Evolutionary conservation across 163 green algal genomes (phyloP).

Genomic region (Chlamydomonas reinhardtii): DNA sequence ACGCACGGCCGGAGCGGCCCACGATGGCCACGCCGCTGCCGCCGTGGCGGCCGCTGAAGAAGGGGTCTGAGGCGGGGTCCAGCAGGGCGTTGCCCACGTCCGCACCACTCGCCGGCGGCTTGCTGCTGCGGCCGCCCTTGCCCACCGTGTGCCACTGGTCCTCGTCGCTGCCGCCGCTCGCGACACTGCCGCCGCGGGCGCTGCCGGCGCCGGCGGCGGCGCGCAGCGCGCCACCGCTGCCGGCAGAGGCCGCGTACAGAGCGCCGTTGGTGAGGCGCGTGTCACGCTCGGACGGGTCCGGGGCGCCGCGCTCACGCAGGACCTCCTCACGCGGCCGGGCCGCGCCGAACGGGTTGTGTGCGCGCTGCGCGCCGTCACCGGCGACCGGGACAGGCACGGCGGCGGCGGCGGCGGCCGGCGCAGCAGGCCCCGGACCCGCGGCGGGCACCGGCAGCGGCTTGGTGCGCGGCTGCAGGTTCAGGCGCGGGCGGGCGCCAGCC

Average conservation of each 20-base stretch:
- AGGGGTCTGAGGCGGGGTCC: slow-evolving; percentile 18
- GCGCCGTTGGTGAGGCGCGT: slow-evolving; percentile 9
- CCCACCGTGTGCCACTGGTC: slow-evolving; percentile 46
- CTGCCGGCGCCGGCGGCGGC: not conserved
- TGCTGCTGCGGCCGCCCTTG: slow-evolving; percentile 35
- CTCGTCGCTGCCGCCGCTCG: slow-evolving; percentile 25
- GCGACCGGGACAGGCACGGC: not conserved
- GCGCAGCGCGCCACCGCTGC: not conserved
- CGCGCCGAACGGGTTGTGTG: slow-evolving; percentile 54
- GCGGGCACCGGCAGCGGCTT: slow-evolving; percentile 25
- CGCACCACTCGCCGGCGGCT: not conserved
- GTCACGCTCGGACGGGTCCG: slow-evolving; percentile 4
- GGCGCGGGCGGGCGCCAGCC: not conserved
- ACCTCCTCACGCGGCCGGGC: slow-evolving; percentile 65
- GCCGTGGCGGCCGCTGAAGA: slow-evolving; percentile 20
- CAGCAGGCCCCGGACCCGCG: not conserved
- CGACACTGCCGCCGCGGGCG: not conserved
- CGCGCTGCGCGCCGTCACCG: not conserved
- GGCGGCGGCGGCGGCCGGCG: not conserved
- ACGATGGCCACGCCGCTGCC: slow-evolving; percentile 13
- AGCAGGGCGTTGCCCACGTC: slow-evolving; percentile 45
- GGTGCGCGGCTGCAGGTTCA: slow-evolving; percentile 52
- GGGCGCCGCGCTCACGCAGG: slow-evolving; percentile 45
- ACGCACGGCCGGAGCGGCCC: not conserved
- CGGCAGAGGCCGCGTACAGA: not conserved